Evolutionary conservation across 2,329 filamentous ascomycete genomes (phyloP), one percentile per base, ranked within the genome.

Genomic region (Colletotrichum lupini): DNA sequence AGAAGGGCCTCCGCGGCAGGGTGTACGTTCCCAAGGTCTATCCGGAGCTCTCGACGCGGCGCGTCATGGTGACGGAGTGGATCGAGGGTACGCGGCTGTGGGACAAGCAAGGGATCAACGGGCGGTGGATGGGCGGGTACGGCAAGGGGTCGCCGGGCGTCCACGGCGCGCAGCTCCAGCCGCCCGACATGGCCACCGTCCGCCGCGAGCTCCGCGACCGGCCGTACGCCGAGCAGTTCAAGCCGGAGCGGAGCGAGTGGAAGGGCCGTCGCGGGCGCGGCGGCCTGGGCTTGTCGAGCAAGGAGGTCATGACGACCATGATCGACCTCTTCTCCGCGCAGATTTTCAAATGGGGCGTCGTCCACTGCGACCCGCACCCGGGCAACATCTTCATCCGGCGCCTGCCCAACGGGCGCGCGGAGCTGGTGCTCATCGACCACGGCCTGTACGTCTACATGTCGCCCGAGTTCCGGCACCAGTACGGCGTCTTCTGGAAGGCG

Each of bases 361-460:
- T 98, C 0, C 96, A 99, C 85, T 98, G 96, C 84, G 97, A 99
- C 81, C 97, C 97, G 11, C 97, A 99, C 80, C 97, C 97, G 1
- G 96, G 96, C 32, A 99, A 99, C 84, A 97, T 98, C 81, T 98
- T 99, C 84, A 93, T 98, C 79, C 93, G 97, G 9, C 92, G 97
- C 9, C 87, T 94, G 19, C 93, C 95, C 1, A 92, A 88, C 56
- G 96, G 96, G n/a, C 89, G 91, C 56, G 89, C 96, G 1, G 95
- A 99, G 84, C 89, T 99, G 35, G 96, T 98, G 1, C 91, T 99
- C 46, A 98, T 99, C 80, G 97, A 99, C 82, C 97, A 99, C 82
- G 97, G 97, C 0, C 90, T 99, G 6, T 99, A 99, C 84, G 94
- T 98, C 68, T 93, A 94, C 82, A 97, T 98, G 94, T 87, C 90